Base-by-base conservation (phyloP, 805 yeast genomes). In the Kodamaea nitidulidarum region DNA sequence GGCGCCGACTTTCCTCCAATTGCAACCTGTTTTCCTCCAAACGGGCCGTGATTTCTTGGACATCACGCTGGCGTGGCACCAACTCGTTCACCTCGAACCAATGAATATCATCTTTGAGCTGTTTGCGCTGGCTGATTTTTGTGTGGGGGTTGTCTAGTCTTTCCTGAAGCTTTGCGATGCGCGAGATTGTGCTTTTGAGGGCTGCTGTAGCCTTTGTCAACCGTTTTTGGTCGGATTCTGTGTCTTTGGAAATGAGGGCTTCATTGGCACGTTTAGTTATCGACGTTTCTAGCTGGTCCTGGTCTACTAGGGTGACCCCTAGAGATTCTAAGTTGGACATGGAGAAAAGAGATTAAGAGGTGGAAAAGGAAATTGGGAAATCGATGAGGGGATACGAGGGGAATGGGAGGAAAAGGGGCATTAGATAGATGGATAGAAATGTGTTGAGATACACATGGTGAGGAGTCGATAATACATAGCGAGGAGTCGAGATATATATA, bases 201-300 rank as follows among this genome's bases (percentile, higher is more conserved):
- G 74, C 76, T 32, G 67, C 70, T 14, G 60, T 55, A 0, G 95
- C 72, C 54, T 87, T 86, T 12, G 75, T 80, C n/a, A 90, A 64
- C 43, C 98, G 70, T 45, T 79, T 81, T 42, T 70, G 65, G 50
- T 93, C 98, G 29, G 83, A 64, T 48, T 84, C 95, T 1, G 75
- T 61, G 35, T 86, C 88, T 38, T 81, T 79, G 28, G 70, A 60
- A 1, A 73, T 63, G 36, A 90, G 70, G 3, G 76, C 77, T 39
- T 67, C 65, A 44, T 80, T 79, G 0, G 96, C 95, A 60, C 76
- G 67, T 24, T 69, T 67, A 12, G 88, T 87, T 24, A 91, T 81
- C 41, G 75, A 67, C 34, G 76, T 64, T 52, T 90, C 98, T n/a
- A 91, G 60, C 7, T 81, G 80, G 38, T 76, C 80, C 58, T 93